These are phyloP conservation scores for sunflower (Helianthus annuus) DNA, from an alignment of 129 eudicot genomes.

Conservation along the genomic window DNA sequence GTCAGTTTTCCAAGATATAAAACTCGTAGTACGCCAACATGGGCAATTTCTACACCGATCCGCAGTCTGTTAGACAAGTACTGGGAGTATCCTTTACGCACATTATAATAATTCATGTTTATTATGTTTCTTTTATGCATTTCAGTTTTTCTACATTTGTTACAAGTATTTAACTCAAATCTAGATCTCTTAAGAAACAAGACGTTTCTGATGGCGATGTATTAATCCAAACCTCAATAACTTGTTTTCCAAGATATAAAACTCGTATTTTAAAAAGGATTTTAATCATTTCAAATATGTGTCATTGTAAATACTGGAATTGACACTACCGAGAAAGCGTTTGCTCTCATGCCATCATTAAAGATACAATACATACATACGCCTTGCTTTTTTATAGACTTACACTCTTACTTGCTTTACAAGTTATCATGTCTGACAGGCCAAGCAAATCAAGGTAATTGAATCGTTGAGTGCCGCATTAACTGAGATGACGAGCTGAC, in stretches of 20 bases:
- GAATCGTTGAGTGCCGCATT: slow-evolving; percentile 56
- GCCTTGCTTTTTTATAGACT: background rate
- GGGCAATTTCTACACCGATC: slow-evolving; percentile 45
- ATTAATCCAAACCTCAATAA: slow-evolving; percentile 24
- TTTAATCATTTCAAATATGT: slow-evolving; percentile 57
- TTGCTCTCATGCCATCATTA: slow-evolving; percentile 74
- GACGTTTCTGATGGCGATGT: slow-evolving; percentile 83
- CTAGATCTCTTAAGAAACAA: slow-evolving; percentile 64
- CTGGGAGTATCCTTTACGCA: slow-evolving; percentile 81
- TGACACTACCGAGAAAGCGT: slow-evolving; percentile 68
- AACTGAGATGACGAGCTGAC: slow-evolving; percentile 56
- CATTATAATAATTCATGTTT: background rate
- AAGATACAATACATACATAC: slow-evolving; percentile 45
- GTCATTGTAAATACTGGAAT: slow-evolving; percentile 68
- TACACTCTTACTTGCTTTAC: background rate
- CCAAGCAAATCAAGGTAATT: slow-evolving; percentile 48
- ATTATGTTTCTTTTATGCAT: background rate
- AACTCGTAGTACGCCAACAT: slow-evolving; percentile 70
- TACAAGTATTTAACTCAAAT: slow-evolving; percentile 48
- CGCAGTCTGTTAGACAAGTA: slow-evolving; percentile 56
- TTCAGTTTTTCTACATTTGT: background rate
- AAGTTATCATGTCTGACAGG: slow-evolving; percentile 34
- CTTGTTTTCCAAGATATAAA: background rate
- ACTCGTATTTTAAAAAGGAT: background rate
- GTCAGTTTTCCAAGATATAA: too few species aligned